A percentile compares a stretch with the other conserved stretches of the same genome.
Evolutionary conservation across 1,284 basidiomycete genomes (phyloP).

Genomic region (Pseudozyma sp.): DNA sequence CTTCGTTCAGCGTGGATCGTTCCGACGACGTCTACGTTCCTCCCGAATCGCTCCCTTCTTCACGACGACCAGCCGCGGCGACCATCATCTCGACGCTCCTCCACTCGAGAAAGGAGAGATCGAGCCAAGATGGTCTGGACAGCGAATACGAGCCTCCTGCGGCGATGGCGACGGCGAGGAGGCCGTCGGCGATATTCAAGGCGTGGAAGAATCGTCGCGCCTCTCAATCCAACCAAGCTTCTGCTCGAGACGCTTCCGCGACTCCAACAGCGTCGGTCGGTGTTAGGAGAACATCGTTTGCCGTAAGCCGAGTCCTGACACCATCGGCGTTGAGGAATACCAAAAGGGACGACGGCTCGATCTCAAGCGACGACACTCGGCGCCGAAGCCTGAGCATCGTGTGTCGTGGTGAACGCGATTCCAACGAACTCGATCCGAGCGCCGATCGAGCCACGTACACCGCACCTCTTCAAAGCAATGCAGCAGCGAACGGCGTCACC

Average conservation of each 20-base stretch:
- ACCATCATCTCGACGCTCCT: slow-evolving; percentile 39
- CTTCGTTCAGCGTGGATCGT: slow-evolving; percentile 21
- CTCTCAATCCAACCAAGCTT: slow-evolving; percentile 5
- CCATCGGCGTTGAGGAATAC: slow-evolving; percentile 3
- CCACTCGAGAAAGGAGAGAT: background rate
- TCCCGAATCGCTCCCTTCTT: slow-evolving; percentile 13
- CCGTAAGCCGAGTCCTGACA: slow-evolving; percentile 10
- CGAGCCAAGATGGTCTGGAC: slow-evolving; percentile 10
- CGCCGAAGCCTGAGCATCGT: slow-evolving; percentile 29
- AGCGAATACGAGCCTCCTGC: too few relatives aligned
- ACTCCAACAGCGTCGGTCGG: background rate
- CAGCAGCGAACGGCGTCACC: background rate
- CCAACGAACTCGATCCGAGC: slow-evolving; percentile 7
- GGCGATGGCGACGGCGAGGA: background rate
- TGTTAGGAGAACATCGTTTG: slow-evolving; percentile 15
- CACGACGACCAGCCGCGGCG: slow-evolving; percentile 16
- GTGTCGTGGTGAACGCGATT: slow-evolving; percentile 21
- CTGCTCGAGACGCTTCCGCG: background rate
- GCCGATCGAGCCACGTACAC: background rate
- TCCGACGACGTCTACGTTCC: slow-evolving; percentile 18
- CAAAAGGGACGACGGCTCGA: background rate
- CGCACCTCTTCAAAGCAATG: background rate
- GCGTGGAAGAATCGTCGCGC: slow-evolving; percentile 18
- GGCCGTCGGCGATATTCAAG: slow-evolving; percentile 21
- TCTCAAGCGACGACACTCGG: slow-evolving; percentile 2